Conservation (phyloP, 352 stramenopile species). For the Pythium periplocum region DNA sequence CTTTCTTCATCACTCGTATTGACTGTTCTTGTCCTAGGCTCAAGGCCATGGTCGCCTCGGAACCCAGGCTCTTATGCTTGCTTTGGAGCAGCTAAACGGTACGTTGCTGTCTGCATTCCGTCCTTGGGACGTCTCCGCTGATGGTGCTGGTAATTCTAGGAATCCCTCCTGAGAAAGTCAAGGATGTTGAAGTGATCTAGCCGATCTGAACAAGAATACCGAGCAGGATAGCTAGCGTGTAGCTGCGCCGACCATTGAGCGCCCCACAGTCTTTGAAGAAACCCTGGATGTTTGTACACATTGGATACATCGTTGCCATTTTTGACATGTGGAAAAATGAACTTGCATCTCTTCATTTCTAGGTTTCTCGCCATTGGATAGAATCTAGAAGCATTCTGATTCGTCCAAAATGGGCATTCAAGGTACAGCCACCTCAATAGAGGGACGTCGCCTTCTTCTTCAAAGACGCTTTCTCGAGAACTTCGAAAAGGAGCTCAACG, state of each 20-base stretch:
- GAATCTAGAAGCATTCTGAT: no score
- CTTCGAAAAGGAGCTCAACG: constrained; percentile 7
- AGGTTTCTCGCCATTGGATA: no score
- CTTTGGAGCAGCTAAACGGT: constrained; percentile 86
- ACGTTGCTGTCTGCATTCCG: constrained; percentile 1
- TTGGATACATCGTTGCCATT: no score
- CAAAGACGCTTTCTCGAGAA: background rate
- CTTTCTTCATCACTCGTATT: background rate
- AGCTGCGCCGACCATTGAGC: no score
- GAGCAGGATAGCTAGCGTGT: no score
- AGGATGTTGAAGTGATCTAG: constrained; percentile 34
- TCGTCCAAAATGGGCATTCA: no score
- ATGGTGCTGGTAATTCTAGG: constrained; percentile 10
- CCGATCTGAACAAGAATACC: no score
- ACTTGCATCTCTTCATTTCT: no score
- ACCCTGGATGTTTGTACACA: no score
- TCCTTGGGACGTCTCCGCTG: background rate
- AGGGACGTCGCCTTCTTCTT: background rate
- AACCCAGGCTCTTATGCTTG: constrained; percentile 84
- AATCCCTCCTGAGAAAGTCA: constrained; percentile 12
- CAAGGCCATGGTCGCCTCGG: constrained; percentile 76
- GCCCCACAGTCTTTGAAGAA: no score
- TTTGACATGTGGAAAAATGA: no score
- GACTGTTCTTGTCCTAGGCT: constrained; percentile 30
- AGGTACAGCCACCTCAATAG: no score